Percentiles rank a stretch among this genome's conserved stretches.
phyloP scores from a whole-genome alignment of 305 asterid species.

The Salvia sclarea region DNA sequence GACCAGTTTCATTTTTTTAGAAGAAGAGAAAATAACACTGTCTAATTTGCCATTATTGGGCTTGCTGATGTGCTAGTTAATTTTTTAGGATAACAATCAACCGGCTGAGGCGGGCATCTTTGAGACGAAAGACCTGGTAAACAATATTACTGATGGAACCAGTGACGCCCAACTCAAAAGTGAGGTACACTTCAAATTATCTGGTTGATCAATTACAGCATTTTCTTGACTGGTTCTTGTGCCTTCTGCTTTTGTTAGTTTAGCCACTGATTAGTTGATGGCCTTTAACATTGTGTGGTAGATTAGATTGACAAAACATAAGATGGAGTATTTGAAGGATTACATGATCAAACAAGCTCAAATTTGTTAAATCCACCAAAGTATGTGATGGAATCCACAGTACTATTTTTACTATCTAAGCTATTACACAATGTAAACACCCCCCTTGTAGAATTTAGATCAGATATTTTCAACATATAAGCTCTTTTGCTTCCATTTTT shows the following conservation, averaged over 20 bases:
- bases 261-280: neutral
- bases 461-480: no score
- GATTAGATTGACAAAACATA: no score
- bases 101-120: slow-evolving; percentile 33
- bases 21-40: neutral
- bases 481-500: no score
- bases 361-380: no score
- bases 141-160: slow-evolving; percentile 35
- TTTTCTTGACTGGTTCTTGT: neutral
- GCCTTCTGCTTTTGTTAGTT: no score
- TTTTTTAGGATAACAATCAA: slow-evolving; percentile 50
- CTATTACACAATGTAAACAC: no score
- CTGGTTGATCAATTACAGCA: slow-evolving; percentile 7
- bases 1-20: slow-evolving; percentile 27
- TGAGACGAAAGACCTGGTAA: slow-evolving; percentile 45
- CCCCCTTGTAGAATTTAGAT: no score
- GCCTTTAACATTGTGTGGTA: no score
- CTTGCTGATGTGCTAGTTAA: slow-evolving; percentile 32
- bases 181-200: slow-evolving; percentile 53
- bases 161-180: slow-evolving; percentile 39
- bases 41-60: slow-evolving; percentile 12
- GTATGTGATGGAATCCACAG: no score
- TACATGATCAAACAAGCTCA: no score
- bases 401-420: no score
- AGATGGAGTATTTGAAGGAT: no score